phyloP scores from a whole-genome alignment of 345 rosid species.

The Corchorus olitorius region DNA sequence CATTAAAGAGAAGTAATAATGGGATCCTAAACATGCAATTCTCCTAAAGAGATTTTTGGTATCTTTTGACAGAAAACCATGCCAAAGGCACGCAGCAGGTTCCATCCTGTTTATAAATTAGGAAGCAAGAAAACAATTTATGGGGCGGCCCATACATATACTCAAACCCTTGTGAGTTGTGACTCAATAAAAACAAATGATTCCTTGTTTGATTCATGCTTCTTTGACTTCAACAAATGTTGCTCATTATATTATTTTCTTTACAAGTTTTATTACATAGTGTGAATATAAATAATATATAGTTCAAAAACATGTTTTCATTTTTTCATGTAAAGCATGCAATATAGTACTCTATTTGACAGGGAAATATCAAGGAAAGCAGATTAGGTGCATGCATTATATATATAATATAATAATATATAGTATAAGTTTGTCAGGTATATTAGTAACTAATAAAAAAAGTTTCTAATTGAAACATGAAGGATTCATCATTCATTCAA shows the following conservation, averaged over 20 bases:
- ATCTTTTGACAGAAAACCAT: neutral
- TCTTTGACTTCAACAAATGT: constrained; percentile 6
- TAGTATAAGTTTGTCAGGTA: too few relatives aligned
- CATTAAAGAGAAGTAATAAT: too few relatives aligned
- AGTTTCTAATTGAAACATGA: too few relatives aligned
- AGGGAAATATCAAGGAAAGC: neutral
- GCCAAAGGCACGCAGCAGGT: neutral
- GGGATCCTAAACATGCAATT: too few relatives aligned
- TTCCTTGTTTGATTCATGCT: neutral
- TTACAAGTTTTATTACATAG: neutral
- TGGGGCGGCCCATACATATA: constrained; percentile 19
- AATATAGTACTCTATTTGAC: neutral
- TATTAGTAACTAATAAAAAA: too few relatives aligned
- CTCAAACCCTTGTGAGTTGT: neutral
- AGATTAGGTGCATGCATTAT: neutral
- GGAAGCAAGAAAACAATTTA: constrained; percentile 26
- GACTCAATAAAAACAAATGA: neutral
- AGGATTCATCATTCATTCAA: too few relatives aligned
- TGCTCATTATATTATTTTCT: neutral
- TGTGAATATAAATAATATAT: neutral
- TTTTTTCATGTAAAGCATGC: neutral
- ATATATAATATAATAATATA: too few relatives aligned
- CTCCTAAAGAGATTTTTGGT: neutral
- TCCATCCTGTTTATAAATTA: constrained; percentile 17
- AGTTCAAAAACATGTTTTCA: neutral